Evolutionary conservation across 441 rosid genomes (phyloP).

Genomic region (Adansonia grandidieri): DNA sequence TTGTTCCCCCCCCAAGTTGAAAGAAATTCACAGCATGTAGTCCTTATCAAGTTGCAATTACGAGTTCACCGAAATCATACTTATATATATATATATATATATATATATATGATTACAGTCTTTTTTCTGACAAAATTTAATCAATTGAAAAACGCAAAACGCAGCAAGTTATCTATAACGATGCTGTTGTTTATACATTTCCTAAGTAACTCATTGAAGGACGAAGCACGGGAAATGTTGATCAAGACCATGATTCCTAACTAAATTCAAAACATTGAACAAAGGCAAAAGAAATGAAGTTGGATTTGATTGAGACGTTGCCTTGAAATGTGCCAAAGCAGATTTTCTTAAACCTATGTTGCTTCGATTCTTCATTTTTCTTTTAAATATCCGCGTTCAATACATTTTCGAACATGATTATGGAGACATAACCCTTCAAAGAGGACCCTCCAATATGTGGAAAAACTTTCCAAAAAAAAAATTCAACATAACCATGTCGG

Average conservation of each 20-base stretch:
- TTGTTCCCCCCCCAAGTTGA: background rate
- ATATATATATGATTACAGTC: background rate
- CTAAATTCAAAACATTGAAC: background rate
- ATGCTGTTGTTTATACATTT: background rate
- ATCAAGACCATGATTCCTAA: background rate
- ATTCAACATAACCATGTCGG: too few relatives aligned
- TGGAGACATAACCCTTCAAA: too few relatives aligned
- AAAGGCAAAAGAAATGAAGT: background rate
- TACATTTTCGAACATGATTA: too few relatives aligned
- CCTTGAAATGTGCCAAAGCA: background rate
- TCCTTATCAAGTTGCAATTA: background rate
- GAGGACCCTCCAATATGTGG: too few relatives aligned
- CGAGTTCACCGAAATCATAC: background rate
- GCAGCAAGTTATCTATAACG: background rate
- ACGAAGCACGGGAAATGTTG: background rate
- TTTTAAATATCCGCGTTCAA: too few relatives aligned
- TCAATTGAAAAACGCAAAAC: background rate
- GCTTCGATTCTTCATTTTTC: too few relatives aligned
- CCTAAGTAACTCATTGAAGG: background rate
- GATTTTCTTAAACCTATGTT: too few relatives aligned
- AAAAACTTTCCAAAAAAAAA: too few relatives aligned
- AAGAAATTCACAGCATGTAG: background rate
- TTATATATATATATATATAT: background rate
- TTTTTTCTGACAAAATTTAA: background rate
- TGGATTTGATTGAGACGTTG: background rate